Evolutionary conservation across 352 stramenopile species (phyloP), one percentile per base, ranked within the genome.

Genomic region (Phytophthora citricola): DNA sequence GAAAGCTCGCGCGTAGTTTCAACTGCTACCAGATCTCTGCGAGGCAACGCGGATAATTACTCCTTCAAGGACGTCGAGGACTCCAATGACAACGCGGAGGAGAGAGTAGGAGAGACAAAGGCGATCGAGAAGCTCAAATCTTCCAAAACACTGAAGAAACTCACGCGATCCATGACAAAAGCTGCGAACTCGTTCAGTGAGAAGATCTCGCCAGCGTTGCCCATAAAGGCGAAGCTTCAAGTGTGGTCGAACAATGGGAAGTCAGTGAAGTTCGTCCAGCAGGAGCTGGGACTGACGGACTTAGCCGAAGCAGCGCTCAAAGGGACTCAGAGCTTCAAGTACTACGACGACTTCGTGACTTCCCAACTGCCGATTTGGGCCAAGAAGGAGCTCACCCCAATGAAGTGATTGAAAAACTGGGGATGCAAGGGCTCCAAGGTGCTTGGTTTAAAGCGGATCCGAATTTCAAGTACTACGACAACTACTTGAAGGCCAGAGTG

Each of bases 391-490:
- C 26, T 67, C 5, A 51, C 59, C 1, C 49, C 8, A 7, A 43
- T 11, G 50, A 67, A 38, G 50, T 62, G 4, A 29, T 51, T 11
- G 20, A 11, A 7, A 0, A 31, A 10, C n/a, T 67, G 50, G 49
- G 49, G 8, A 22, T 66, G 29, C 9, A 43, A 22, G 22, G 40
- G 7, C 41, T 54, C 5, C 27, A 15, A 3, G 58, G 26, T 5
- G 14, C 12, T 32, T 24, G 8, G 1, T 22, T 66, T n/a, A 55
- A 9, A 7, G 4, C 22, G 15, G 36, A 50, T 27, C 49, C 31
- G 34, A 41, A 61, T 36, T 66, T 66, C 24, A 60, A 66, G 8
- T 59, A 66, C 32, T 66, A 55, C n/a, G 41, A 66, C 11, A 34
- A 60, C 20, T 60, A 27, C 54, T 5, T 61, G 40, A 49, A 20